A percentile compares a stretch with the other conserved stretches of the same genome.
Evolutionary conservation across 2,329 filamentous ascomycete genomes (phyloP).

Genomic region (Pseudogymnoascus destructans): DNA sequence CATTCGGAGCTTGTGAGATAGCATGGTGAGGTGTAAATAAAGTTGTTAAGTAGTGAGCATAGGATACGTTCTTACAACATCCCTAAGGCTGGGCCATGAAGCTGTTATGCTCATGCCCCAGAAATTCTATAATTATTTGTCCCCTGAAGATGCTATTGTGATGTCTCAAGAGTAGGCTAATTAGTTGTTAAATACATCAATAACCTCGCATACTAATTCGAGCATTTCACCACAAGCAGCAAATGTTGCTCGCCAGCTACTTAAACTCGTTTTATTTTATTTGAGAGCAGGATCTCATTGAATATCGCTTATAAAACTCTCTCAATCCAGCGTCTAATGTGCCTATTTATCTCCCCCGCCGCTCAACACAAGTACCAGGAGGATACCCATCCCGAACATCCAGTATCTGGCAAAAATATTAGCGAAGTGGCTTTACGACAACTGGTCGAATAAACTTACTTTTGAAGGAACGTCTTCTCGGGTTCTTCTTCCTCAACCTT

Average conservation of each 20-base stretch:
- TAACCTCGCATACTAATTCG: neutral
- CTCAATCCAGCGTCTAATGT: neutral
- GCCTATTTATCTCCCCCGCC: constrained; percentile 6
- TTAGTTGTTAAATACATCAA: neutral
- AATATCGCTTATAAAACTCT: neutral
- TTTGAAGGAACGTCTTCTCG: constrained; percentile 55
- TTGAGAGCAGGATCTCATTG: neutral
- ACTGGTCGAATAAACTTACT: constrained; percentile 34
- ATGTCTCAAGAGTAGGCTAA: neutral
- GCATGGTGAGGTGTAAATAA: neutral
- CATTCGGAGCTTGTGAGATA: constrained; percentile 1
- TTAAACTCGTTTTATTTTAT: neutral
- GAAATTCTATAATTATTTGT: neutral
- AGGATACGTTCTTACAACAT: neutral
- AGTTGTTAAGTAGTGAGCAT: neutral
- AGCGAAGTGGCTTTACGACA: neutral
- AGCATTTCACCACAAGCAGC: neutral
- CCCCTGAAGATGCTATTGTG: neutral
- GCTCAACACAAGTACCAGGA: neutral
- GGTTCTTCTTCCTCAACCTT: constrained; percentile 40
- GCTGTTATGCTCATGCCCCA: neutral
- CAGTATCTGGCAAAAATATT: constrained; percentile 6
- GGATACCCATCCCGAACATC: constrained; percentile 7
- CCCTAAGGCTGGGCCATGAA: neutral
- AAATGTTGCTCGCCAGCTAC: neutral